A percentile compares a stretch with the other conserved stretches of the same genome.
phyloP scores from a whole-genome alignment of 495 filamentous ascomycete species.

The Pseudoneurospora amorphoporcata region DNA sequence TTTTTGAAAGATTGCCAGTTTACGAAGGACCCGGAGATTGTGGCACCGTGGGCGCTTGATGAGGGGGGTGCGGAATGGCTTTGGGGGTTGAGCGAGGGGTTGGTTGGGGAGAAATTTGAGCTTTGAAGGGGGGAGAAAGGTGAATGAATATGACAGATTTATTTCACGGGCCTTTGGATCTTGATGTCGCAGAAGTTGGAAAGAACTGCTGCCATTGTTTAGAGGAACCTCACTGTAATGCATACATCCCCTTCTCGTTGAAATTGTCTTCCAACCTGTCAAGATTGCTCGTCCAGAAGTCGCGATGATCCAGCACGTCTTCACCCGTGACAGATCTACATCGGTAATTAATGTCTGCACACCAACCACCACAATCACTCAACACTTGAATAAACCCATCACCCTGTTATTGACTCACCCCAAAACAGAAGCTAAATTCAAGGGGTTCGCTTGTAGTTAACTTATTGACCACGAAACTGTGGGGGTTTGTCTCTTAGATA shows the following conservation, averaged over 20 bases:
- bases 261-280: not conserved
- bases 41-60: constrained; percentile 35
- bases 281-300: not conserved
- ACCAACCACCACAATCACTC: not conserved
- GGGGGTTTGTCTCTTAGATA: not conserved
- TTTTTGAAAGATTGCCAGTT: constrained; percentile 29
- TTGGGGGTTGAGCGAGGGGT: constrained; percentile 34
- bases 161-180: not conserved
- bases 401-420: not conserved
- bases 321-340: not conserved
- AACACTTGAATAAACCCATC: not conserved
- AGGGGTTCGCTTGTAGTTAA: not conserved
- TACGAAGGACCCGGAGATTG: constrained; percentile 16
- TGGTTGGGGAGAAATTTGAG: constrained; percentile 32
- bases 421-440: not conserved
- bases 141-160: not conserved
- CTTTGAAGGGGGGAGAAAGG: not conserved
- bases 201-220: not conserved
- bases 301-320: not conserved
- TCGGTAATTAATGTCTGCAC: not conserved
- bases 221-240: not conserved
- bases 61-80: constrained; percentile 29
- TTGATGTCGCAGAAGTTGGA: not conserved
- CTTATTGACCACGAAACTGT: not conserved
- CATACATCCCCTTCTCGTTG: not conserved